Evolutionary conservation across 208 protist species (phyloP), one percentile per base, ranked within the genome.

Genomic region (Trypanosoma conorhini): DNA sequence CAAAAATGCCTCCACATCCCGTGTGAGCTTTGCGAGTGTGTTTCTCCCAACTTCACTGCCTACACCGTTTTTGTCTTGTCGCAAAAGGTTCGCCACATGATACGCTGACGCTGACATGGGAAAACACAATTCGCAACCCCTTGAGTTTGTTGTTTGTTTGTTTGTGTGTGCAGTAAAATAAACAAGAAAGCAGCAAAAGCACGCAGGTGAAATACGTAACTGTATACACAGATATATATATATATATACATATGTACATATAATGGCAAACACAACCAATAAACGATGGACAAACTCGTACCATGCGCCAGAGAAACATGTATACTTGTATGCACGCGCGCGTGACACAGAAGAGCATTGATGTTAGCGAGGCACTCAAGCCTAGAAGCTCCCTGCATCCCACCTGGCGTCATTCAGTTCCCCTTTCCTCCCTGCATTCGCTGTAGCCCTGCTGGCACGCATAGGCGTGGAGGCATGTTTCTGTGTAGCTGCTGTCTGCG

Each of bases 1-100:
- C 24, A 95, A 75, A 56, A 95, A 95, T 17, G 40, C 21, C 50
- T 88, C 86, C 22, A 94, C 85, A 56, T 82, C 67, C 19, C 72
- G 40, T 26, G 77, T 88, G 38, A 87, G 73, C 12, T 64, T 55
- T 17, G 74, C 62, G 42, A 94, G 72, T 12, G 84, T 84, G 44
- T 59, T 68, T 31, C 62, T 62, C 35, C 69, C 75, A 17, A n/a
- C 62, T 21, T 35, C 40, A 31, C 22, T 24, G n/a, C 33, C n/a
- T 33, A 38, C 59, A n/a, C 33, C 35, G 15, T 30, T 57, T 30
- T 44, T 60, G 4, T 40, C 48, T 31, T 59, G 62, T 8, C 44
- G 58, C 50, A 82, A 57, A 42, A 82, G 77, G 42, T 62, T 65
- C 1, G 77, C 77, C 51, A 78, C 67, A 26, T 57, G 71, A 57